These are phyloP conservation scores for Tanozyma kutaoensis DNA, from an alignment of 805 yeast species.

Conservation along the genomic window DNA sequence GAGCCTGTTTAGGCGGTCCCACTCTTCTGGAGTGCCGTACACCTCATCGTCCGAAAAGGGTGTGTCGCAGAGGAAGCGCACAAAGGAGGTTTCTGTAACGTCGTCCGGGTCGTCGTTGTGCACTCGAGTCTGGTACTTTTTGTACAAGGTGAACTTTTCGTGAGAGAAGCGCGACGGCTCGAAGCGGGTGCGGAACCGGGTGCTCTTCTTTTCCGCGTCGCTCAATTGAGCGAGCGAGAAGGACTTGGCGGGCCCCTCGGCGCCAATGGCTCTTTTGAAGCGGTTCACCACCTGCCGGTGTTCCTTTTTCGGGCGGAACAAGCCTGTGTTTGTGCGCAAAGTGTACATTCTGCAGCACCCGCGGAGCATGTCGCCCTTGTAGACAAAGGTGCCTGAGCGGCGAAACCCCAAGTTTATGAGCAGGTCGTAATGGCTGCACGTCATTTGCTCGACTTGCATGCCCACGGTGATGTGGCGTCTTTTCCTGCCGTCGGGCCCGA, in stretches of 20 bases:
- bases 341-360: conserved; percentile 75
- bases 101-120: conserved; percentile 50
- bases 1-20: conserved; percentile 23
- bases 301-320: conserved; percentile 45
- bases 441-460: conserved; percentile 28
- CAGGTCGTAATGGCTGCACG: conserved; percentile 42
- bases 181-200: conserved; percentile 27
- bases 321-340: conserved; percentile 43
- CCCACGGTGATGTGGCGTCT: conserved; percentile 17
- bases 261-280: conserved; percentile 29
- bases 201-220: conserved; percentile 23
- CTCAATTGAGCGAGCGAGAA: conserved; percentile 19
- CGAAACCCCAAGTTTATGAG: conserved; percentile 66
- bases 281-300: conserved; percentile 53
- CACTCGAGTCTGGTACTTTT: conserved; percentile 54
- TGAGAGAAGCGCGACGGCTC: conserved; percentile 38
- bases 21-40: conserved; percentile 14
- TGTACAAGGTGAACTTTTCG: conserved; percentile 52
- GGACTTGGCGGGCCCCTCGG: conserved; percentile 2
- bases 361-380: conserved; percentile 50
- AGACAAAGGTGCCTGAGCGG: conserved; percentile 61
- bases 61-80: conserved; percentile 52
- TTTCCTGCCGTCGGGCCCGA: conserved; percentile 11
- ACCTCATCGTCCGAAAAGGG: conserved; percentile 35
- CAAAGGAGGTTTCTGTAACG: conserved; percentile 34